Base-by-base conservation (phyloP, 495 filamentous ascomycete genomes). In the Aspergillus incahuasiensis region DNA sequence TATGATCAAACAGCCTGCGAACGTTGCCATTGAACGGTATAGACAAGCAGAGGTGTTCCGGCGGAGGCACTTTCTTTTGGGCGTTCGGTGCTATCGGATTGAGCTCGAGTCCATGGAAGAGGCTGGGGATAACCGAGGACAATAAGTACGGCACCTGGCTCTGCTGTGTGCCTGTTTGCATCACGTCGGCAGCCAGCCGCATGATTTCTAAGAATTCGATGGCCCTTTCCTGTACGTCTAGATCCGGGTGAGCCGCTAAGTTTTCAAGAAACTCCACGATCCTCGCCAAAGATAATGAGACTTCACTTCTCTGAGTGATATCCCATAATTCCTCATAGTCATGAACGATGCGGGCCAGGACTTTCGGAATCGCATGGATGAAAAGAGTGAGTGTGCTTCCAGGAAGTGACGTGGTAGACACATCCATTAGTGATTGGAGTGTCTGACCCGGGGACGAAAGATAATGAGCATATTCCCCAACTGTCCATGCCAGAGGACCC, bases 221-320 rank as follows among this genome's bases (percentile, higher is more conserved):
- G 7, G 91, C 85, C 46, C 95, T 82, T 70, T 97, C 94, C 68
- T 98, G 94, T n/a, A 97, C 90, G 63, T 97, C 94, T 9, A 98
- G 75, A 60, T 84, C 87, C 0, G 95, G 90, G 65, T 96, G 91
- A 5, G 82, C 79, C 0, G 85, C 78, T 22, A 97, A 70, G 0
- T 83, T 78, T 48, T 96, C 92, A 2, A 96, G 74, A 42, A 91
- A 87, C 59, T 89, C 78, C 20, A 94, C 77, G n/a, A 95, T 79
- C 22, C 90, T 82, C 20, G 86, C 85, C 68, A 95, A 81, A 1
- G 95, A 76, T 19, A 98, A 77, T 15, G 84, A 82, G 6, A 86
- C 80, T 56, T 84, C 83, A 11, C 86, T 83, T 66, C 86, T 88
- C 35, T 84, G 79, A 54, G 82, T 75, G 2, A 77, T 59, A n/a